Percentiles rank a stretch among this genome's conserved stretches.
Conservation (phyloP, 208 protist species). For the Polymyxa betae region DNA sequence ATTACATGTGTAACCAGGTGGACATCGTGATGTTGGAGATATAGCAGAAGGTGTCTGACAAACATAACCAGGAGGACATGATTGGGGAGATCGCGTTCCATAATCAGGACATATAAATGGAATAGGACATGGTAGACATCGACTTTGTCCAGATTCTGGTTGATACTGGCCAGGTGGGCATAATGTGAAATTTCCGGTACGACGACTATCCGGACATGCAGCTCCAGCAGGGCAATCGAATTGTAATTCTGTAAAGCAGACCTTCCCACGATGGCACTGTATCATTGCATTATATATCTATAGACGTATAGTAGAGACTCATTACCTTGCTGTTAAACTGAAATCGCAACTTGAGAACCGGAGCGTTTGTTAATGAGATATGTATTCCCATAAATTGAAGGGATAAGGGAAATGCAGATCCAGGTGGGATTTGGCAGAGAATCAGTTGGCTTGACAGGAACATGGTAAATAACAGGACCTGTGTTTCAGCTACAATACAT, state of each 20-base stretch:
- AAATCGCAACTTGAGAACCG: not conserved
- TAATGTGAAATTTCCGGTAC: not conserved
- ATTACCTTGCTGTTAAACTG: not conserved
- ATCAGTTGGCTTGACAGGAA: not conserved
- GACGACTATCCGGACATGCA: not conserved
- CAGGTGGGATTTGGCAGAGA: constrained; percentile 29
- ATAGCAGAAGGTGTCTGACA: not conserved
- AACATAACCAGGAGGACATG: not conserved
- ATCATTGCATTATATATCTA: not conserved
- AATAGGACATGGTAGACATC: constrained; percentile 1
- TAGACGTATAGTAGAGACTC: not conserved
- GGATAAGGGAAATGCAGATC: not conserved
- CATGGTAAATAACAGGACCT: not conserved
- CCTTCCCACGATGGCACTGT: constrained; percentile 3
- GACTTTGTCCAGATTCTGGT: not conserved
- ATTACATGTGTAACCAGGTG: not conserved
- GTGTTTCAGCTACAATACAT: not conserved
- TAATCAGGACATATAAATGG: constrained; percentile 41
- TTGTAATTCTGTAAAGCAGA: not conserved
- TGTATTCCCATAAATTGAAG: constrained; percentile 11
- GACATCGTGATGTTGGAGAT: not conserved
- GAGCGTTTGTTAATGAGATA: not conserved
- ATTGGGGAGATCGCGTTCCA: not conserved
- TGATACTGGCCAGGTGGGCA: not conserved
- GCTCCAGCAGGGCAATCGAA: constrained; percentile 20